Evolutionary conservation across 345 rosid genomes (phyloP).

Genomic region (Alliaria petiolata): DNA sequence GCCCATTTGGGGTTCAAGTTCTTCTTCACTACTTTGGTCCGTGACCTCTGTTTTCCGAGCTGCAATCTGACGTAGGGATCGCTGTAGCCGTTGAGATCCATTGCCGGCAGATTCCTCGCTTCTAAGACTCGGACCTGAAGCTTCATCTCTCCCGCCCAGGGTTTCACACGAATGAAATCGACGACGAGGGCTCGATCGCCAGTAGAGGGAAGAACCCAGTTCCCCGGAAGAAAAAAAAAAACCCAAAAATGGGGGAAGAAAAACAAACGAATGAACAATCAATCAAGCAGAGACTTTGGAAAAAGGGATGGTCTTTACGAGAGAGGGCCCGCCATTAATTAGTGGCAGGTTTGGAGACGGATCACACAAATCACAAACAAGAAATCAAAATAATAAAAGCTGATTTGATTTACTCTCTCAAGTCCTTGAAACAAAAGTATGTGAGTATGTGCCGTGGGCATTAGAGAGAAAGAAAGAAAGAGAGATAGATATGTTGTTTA

Average conservation of each 20-base stretch:
- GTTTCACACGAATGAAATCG: too few relatives aligned
- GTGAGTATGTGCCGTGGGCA: neutral
- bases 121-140: slow-evolving; percentile 71
- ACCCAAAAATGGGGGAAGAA: too few relatives aligned
- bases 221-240: neutral
- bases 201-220: neutral
- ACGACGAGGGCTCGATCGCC: neutral
- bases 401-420: neutral
- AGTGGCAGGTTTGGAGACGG: neutral
- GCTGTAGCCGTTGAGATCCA: slow-evolving; percentile 86
- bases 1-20: slow-evolving; percentile 85
- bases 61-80: slow-evolving; percentile 88
- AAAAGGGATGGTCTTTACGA: neutral
- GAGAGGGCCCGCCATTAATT: neutral
- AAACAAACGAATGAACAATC: too few relatives aligned
- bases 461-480: neutral
- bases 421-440: neutral
- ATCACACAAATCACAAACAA: neutral
- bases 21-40: slow-evolving; percentile 88
- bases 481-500: neutral
- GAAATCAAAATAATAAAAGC: neutral
- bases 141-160: slow-evolving; percentile 46
- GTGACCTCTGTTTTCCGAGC: slow-evolving; percentile 66
- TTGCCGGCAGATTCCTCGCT: slow-evolving; percentile 82
- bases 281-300: neutral